These are phyloP conservation scores for Naganishia randhawae DNA, from an alignment of 768 basidiomycete genomes.

Conservation along the genomic window DNA sequence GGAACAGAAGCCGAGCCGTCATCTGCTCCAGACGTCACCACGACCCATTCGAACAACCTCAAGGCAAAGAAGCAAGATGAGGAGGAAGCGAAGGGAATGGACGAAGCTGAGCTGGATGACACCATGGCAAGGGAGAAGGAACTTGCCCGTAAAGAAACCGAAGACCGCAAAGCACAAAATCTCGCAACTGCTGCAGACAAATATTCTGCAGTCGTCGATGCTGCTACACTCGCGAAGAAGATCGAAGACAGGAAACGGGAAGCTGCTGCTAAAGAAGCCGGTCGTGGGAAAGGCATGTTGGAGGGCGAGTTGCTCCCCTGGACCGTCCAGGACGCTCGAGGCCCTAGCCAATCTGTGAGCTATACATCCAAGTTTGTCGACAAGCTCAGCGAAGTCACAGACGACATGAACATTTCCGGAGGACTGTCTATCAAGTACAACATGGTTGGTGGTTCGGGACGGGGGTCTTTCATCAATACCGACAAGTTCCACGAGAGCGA, in stretches of 20 bases:
- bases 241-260: background rate
- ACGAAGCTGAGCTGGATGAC: background rate
- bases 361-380: background rate
- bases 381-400: constrained; percentile 7
- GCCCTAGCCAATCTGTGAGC: background rate
- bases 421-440: background rate
- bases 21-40: background rate
- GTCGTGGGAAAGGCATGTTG: background rate
- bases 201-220: background rate
- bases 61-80: background rate
- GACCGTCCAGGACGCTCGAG: constrained; percentile 4
- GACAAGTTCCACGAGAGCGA: constrained; percentile 6
- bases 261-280: background rate
- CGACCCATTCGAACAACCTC: background rate
- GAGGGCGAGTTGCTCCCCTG: background rate
- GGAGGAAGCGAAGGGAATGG: background rate
- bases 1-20: background rate
- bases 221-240: background rate
- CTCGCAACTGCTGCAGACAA: background rate
- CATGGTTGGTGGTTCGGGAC: background rate
- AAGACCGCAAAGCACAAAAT: background rate
- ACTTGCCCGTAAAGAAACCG: background rate
- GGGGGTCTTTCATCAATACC: background rate
- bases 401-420: background rate
- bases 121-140: background rate